These are phyloP conservation scores for Tetraselmis striata DNA, from an alignment of 139 green algal species.

Conservation along the genomic window DNA sequence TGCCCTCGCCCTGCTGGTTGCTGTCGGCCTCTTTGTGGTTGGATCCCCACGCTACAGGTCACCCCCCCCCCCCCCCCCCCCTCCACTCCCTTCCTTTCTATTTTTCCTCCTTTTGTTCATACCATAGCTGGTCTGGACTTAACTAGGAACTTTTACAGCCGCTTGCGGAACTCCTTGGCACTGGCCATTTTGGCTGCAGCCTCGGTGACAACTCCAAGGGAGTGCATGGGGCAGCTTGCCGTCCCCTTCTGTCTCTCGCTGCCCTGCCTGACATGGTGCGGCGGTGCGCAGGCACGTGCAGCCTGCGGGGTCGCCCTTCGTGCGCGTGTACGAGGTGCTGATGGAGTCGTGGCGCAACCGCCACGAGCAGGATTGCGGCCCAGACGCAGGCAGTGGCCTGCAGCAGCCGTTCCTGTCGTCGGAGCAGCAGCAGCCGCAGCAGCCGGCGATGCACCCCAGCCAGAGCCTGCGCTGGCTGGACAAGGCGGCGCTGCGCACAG, in stretches of 20 bases:
- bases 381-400: background rate
- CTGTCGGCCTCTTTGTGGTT: background rate
- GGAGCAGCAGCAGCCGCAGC: background rate
- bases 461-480: background rate
- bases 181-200: too few relatives aligned
- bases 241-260: too few relatives aligned
- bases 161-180: too few relatives aligned
- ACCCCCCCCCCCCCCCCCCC: background rate
- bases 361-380: background rate
- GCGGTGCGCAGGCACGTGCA: background rate
- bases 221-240: too few relatives aligned
- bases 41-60: background rate
- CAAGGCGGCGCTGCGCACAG: background rate
- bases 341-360: constrained; percentile 1
- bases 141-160: too few relatives aligned
- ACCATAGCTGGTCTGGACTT: too few relatives aligned
- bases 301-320: constrained; percentile 16
- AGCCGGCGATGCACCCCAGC: background rate
- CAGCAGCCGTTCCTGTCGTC: background rate
- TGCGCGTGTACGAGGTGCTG: constrained; percentile 19
- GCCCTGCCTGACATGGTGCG: too few relatives aligned
- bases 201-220: too few relatives aligned
- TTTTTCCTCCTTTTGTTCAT: too few relatives aligned
- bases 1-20: constrained; percentile 8
- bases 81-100: constrained; percentile 17